Evolutionary conservation across 345 rosid genomes (phyloP).

Genomic region (Salix brachista): DNA sequence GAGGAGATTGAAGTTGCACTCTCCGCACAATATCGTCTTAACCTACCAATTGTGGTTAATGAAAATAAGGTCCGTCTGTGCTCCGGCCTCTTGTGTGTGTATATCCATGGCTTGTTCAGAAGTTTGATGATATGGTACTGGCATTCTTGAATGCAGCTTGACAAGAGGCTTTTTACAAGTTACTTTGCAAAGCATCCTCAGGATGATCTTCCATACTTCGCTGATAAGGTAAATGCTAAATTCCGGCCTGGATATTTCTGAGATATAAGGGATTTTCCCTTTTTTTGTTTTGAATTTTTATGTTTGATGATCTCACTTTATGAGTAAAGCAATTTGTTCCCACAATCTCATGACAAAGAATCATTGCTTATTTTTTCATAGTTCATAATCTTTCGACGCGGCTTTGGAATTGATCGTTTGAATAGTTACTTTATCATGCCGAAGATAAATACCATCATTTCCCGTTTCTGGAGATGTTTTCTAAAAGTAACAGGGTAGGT

Average conservation of each 20-base stretch:
- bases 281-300: too few species aligned
- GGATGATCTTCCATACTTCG: slow-evolving; percentile 61
- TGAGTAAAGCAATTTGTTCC: too few species aligned
- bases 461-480: slow-evolving; percentile 49
- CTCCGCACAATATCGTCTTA: slow-evolving; percentile 65
- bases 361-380: slow-evolving; percentile 12
- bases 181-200: slow-evolving; percentile 55
- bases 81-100: not conserved
- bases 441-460: slow-evolving; percentile 54
- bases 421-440: slow-evolving; percentile 47
- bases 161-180: slow-evolving; percentile 47
- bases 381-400: slow-evolving; percentile 72
- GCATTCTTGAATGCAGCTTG: slow-evolving; percentile 48
- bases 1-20: slow-evolving; percentile 65
- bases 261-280: too few species aligned
- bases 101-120: not conserved
- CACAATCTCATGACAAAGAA: not conserved
- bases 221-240: slow-evolving; percentile 49
- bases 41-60: slow-evolving; percentile 69
- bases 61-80: slow-evolving; percentile 50
- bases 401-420: slow-evolving; percentile 67
- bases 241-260: too few species aligned
- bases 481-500: slow-evolving; percentile 54
- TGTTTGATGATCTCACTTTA: too few species aligned
- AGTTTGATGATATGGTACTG: not conserved